Evolutionary conservation across 495 filamentous ascomycete genomes (phyloP), one percentile per base, ranked within the genome.

Genomic region (Aspergillus asperescens): DNA sequence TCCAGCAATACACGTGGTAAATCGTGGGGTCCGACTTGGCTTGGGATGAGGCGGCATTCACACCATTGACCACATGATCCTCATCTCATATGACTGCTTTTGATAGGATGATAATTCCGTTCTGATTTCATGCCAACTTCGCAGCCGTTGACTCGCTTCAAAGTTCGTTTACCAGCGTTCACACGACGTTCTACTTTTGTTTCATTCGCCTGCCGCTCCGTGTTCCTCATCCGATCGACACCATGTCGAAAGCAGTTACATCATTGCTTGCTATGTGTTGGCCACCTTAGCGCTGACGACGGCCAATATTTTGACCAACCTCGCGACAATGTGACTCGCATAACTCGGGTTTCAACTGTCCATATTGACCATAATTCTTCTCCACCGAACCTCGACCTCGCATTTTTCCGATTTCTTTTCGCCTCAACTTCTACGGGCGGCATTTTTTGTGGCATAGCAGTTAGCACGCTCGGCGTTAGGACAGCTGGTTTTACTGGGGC

Each of bases 401-500:
- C 50, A 24, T 31, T 44, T 55, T 29, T 42, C 18, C 20, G 29
- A 34, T 43, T 43, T 35, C 41, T 37, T 28, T 51, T 20, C 25
- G 32, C 28, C 50, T 40, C 29, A 45, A 38, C 20, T 48, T 37
- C 18, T 54, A 50, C 46, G 35, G 55, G 56, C 55, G 60, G 56
- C 53, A 48, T 53, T 51, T 61, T 49, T 56, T 62, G 60, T 62
- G 61, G 61, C 61, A 60, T 63, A 63, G 61, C n/a, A n/a, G n/a
- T n/a, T n/a, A n/a, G n/a, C 61, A 58, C 61, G 53, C 61, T 58
- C 58, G 61, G 59, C 55, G 59, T 62, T 62, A 43, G 56, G 59
- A 54, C 40, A 47, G 28, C 20, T 47, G n/a, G 32, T 32, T 37
- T 42, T 43, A 45, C 46, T 50, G 44, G 38, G 37, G 32, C 35